Base-by-base conservation (phyloP, 2,329 filamentous ascomycete genomes). In the Mycosphaerella sp. region DNA sequence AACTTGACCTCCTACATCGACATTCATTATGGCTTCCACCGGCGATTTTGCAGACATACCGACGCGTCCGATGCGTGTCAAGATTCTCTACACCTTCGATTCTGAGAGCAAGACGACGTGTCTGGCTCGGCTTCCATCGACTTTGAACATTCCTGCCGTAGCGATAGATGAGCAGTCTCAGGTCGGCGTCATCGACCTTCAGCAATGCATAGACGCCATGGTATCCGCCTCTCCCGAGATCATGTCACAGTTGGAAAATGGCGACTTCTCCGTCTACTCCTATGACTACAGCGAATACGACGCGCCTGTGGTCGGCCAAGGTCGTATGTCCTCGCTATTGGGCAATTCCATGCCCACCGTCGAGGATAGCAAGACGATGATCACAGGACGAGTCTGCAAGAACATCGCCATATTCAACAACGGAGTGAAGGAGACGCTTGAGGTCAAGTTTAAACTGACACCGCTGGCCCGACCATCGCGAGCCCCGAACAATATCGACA, bases 271-370 rank as follows among this genome's bases (percentile, higher is more conserved):
- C n/a, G 84, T 98, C 53, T 98, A 98, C 72, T 90, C 92, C 31
- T 89, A 89, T 74, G 93, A 98, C 71, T 97, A 92, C 71, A 96
- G 93, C 10, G 93, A 98, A 73, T 87, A 88, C 60, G 91, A 96
- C 67, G 89, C 85, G 14, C 93, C 95, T 50, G 79, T 97, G 53
- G 92, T 96, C 23, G 93, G 93, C 21, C 92, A 98, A 72, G 93
- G 95, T 50, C 89, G 97, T 84, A 78, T 98, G 17, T 97, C 93
- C 38, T 86, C 87, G 80, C 83, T 85, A 21, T 77, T 97, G 44
- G 79, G 80, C 47, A 77, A 78, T n/a, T 72, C 80, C 50, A 80
- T 82, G 67, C 66, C 78, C 51, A 78, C 76, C 11, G 77, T 77
- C 47, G 78, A 82, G 53, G 79, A 84, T 62, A 83, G 82, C 10